A percentile compares a stretch with the other conserved stretches of the same genome.
These are phyloP conservation scores for Blastobotrys apis DNA, from an alignment of 1,139 yeast genomes.

Conservation along the genomic window DNA sequence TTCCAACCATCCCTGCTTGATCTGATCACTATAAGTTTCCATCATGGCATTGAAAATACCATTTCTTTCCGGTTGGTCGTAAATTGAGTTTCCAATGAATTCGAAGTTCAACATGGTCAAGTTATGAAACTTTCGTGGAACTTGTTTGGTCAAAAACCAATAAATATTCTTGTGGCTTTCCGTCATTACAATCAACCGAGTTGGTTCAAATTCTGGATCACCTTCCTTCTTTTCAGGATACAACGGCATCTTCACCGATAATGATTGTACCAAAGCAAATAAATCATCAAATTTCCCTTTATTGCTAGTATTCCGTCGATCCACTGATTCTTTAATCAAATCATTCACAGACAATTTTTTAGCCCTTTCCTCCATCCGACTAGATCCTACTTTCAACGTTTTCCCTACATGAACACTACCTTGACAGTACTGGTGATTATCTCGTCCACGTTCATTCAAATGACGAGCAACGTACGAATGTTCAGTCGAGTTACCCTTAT, in stretches of 20 bases:
- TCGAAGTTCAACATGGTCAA: slow-evolving; percentile 6
- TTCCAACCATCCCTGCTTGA: background rate
- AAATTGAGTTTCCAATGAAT: slow-evolving; percentile 4
- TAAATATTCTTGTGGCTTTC: background rate
- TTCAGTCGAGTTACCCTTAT: slow-evolving; percentile 1
- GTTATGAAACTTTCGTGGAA: background rate
- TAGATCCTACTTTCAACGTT: background rate
- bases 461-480: slow-evolving; percentile 1
- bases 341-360: slow-evolving; percentile 1
- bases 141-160: slow-evolving; percentile 9
- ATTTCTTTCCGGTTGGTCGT: background rate
- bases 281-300: slow-evolving; percentile 6
- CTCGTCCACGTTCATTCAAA: background rate
- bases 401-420: background rate
- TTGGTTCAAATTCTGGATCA: background rate
- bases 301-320: background rate
- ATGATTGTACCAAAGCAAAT: background rate
- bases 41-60: slow-evolving; percentile 2
- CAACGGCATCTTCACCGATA: slow-evolving; percentile 6
- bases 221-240: slow-evolving; percentile 1
- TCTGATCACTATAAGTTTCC: background rate
- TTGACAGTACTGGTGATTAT: background rate
- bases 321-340: background rate
- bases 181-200: background rate
- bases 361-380: background rate